Base-by-base conservation (phyloP, 2,329 filamentous ascomycete genomes). In the Parascedosporium putredinis region DNA sequence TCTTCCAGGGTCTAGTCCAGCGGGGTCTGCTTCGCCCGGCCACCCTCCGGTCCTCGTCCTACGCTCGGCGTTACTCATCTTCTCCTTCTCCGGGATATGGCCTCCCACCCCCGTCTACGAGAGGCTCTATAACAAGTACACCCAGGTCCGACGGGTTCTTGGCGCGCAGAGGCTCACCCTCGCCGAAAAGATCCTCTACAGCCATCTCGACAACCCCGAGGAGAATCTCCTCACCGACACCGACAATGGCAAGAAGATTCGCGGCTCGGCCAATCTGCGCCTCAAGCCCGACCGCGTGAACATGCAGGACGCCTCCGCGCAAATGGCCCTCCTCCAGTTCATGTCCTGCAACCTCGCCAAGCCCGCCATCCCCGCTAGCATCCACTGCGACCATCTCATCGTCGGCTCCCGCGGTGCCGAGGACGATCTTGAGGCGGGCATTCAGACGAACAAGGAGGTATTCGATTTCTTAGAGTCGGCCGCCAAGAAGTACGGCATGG, bases 321-420 rank as follows among this genome's bases (percentile, higher is more conserved):
- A 98, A 72, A 98, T 98, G 93, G 93, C 93, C 2, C 73, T 98
- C 56, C 73, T 98, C 59, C 93, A 98, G 69, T 98, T 98, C 76
- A 98, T 98, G 91, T 88, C 87, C 24, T 98, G 93, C 67, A 87
- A 88, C 50, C 76, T 98, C 49, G 86, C 85, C 24, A 81, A 81
- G 52, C 95, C 93, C 2, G 90, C 90, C 8, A 91, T 98, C 46
- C 93, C 93, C 9, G 91, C 93, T 45, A 96, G 90, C 66, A 96
- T 97, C 58, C 93, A 98, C 72, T 98, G 93, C 69, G 93, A 98
- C 71, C 93, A 98, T 67, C 84, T 98, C 82, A 97, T 98, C 69
- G 91, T 97, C 25, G 93, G 91, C 51, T 84, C 94, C 68, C 86
- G 83, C 63, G 93, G 93, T 52, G 93, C 91, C 31, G 84, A 91